These are phyloP conservation scores for Curvularia sp. DNA, from an alignment of 2,329 filamentous ascomycete genomes.

Conservation along the genomic window DNA sequence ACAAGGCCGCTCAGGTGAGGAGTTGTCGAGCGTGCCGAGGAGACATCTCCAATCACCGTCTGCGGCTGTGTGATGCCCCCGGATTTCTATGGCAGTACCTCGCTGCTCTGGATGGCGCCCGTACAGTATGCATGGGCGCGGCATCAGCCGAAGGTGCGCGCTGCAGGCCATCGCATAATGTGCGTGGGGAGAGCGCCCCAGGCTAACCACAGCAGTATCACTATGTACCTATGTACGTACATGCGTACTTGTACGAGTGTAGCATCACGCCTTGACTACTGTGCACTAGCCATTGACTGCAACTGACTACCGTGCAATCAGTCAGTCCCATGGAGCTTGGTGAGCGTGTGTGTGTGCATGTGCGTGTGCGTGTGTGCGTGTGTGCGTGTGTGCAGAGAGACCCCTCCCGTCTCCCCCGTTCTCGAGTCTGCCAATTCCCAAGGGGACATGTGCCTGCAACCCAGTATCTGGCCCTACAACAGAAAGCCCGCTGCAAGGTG, in stretches of 20 bases:
- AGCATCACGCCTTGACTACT: no score
- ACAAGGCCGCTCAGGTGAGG: conserved; percentile 35
- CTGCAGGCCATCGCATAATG: conserved; percentile 19
- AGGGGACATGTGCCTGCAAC: no score
- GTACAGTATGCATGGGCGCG: conserved; percentile 33
- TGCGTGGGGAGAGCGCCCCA: conserved; percentile 11
- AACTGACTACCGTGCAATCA: no score
- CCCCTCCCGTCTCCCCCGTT: no score
- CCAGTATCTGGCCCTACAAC: no score
- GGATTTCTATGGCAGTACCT: conserved; percentile 18
- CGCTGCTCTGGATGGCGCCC: conserved; percentile 28
- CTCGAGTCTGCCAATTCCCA: background rate
- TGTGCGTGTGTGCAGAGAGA: no score
- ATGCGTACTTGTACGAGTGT: background rate
- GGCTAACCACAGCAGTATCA: conserved; percentile 2
- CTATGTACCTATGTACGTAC: background rate
- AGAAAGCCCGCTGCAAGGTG: no score
- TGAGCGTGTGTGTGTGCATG: no score
- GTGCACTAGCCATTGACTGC: background rate
- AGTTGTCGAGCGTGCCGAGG: conserved; percentile 33
- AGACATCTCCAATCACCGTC: conserved; percentile 41
- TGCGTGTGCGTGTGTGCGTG: no score
- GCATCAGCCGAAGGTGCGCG: conserved; percentile 22
- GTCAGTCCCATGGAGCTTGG: no score
- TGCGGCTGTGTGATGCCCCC: conserved; percentile 25